Conservation (phyloP, 805 yeast genomes). For the Candida montana region DNA sequence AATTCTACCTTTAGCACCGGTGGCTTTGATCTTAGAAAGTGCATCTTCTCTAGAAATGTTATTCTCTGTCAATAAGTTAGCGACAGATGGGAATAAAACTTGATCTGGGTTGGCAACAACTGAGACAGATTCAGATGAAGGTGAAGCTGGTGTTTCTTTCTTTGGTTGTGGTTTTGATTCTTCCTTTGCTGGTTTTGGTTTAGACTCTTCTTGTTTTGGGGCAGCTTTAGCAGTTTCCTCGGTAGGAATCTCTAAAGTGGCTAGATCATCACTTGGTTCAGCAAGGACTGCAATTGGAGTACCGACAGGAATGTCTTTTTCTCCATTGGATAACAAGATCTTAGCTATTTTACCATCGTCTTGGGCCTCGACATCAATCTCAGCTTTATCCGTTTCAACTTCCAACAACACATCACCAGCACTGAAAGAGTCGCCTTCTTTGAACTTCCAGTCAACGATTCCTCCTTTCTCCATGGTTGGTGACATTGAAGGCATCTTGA, state of each 20-base stretch:
- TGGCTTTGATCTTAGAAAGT: constrained; percentile 61
- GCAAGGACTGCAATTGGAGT: constrained; percentile 83
- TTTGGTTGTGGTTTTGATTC: constrained; percentile 5
- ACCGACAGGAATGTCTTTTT: constrained; percentile 78
- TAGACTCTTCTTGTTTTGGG: constrained; percentile 16
- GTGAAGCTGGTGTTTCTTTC: background rate
- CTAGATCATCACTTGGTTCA: constrained; percentile 80
- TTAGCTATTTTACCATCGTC: constrained; percentile 91
- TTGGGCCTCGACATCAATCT: constrained; percentile 78
- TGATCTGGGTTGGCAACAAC: constrained; percentile 60
- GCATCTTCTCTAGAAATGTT: constrained; percentile 69
- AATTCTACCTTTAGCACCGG: constrained; percentile 86
- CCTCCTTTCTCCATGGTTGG: constrained; percentile 99
- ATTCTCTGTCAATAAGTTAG: constrained; percentile 53
- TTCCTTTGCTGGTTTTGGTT: constrained; percentile 13
- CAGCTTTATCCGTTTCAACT: constrained; percentile 84
- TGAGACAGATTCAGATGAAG: constrained; percentile 14
- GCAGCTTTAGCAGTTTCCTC: constrained; percentile 20
- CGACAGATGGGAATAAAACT: constrained; percentile 75
- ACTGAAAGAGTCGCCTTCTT: constrained; percentile 65
- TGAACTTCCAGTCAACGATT: constrained; percentile 80
- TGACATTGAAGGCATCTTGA: constrained; percentile 97
- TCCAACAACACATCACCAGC: constrained; percentile 82
- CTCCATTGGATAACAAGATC: constrained; percentile 65
- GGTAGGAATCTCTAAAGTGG: constrained; percentile 53